Evolutionary conservation across 345 rosid species (phyloP), one percentile per base, ranked within the genome.

Genomic region (Cochlearia excelsa): DNA sequence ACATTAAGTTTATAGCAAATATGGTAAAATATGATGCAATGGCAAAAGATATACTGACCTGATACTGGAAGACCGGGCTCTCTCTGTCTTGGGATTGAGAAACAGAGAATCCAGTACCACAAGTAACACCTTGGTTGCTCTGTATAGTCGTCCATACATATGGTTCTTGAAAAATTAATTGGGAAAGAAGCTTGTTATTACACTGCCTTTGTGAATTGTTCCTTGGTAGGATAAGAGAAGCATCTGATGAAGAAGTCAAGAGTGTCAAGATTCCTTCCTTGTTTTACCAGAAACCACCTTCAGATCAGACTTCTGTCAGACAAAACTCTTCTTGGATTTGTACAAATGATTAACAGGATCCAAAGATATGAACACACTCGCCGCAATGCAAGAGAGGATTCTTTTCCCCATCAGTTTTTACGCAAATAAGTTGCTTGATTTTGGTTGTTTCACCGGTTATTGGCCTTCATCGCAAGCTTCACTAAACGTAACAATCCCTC

Each of bases 401-500:
- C 27, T 48, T 53, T 48, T 59, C 51, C 46, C 46, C 53, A 31
- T 30, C 66, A 64, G 63, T 27, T 57, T 54, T 44, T 16, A 16
- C 51, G 56, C 63, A 65, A 47, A 54, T 54, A 11, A 37, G 50
- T 44, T 71, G 60, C 64, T 50, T 27, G 54, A 29, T 28, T 47
- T 26, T 41, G 3, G 51, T 16, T 31, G 23, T 27, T 68, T 80
- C 68, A 85, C 29, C 75, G 82, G 77, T 81, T 74, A 49, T 81
- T 85, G 63, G 88, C 88, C 64, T 90, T 88, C 69, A 82, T 79
- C 37, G 99, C 97, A 51, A 87, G 80, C 74, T 85, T 80, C 65
- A 94, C 90, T 68, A 87, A 74, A 62, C 67, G 88, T 62, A 94
- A 68, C 33, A 90, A 74, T 50, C 87, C 92, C 59, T 87, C 92